A percentile compares a stretch with the other conserved stretches of the same genome.
Evolutionary conservation across 345 rosid species (phyloP).

Genomic region (Balakata baccata): DNA sequence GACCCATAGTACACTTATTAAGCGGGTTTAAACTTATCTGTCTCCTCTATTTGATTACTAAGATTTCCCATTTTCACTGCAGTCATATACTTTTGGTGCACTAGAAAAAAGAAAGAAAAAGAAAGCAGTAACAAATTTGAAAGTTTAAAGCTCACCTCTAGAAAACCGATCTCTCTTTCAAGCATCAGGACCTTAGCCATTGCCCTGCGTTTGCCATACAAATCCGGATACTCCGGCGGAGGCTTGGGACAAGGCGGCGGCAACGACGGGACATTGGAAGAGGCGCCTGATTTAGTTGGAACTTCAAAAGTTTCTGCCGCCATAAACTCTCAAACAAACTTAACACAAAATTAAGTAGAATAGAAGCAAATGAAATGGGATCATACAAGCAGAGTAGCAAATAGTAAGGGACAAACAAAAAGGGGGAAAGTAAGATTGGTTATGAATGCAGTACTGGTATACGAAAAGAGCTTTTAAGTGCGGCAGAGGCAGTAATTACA

Average conservation of each 20-base stretch:
- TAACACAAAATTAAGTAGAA: background rate
- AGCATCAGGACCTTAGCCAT: conserved; percentile 82
- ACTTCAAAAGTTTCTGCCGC: background rate
- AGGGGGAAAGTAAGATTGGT: conserved; percentile 25
- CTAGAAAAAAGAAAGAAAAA: background rate
- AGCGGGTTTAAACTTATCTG: background rate
- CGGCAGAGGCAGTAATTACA: conserved; percentile 64
- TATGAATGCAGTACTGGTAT: conserved; percentile 25
- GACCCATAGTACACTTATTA: background rate
- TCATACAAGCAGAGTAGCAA: background rate
- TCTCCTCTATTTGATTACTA: background rate
- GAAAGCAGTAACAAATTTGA: background rate
- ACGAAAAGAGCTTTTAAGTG: conserved; percentile 16
- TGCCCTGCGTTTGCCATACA: conserved; percentile 82
- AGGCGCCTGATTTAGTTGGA: background rate
- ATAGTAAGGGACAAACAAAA: conserved; percentile 14
- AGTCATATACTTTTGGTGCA: background rate
- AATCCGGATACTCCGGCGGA: conserved; percentile 93
- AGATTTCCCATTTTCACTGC: background rate
- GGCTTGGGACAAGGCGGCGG: conserved; percentile 73
- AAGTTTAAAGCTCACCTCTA: conserved; percentile 55
- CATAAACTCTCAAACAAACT: background rate
- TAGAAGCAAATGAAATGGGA: no score
- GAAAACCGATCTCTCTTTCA: conserved; percentile 84
- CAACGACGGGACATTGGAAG: conserved; percentile 23